Evolutionary conservation across 768 basidiomycete genomes (phyloP).

Genomic region (Saitozyma sp.): DNA sequence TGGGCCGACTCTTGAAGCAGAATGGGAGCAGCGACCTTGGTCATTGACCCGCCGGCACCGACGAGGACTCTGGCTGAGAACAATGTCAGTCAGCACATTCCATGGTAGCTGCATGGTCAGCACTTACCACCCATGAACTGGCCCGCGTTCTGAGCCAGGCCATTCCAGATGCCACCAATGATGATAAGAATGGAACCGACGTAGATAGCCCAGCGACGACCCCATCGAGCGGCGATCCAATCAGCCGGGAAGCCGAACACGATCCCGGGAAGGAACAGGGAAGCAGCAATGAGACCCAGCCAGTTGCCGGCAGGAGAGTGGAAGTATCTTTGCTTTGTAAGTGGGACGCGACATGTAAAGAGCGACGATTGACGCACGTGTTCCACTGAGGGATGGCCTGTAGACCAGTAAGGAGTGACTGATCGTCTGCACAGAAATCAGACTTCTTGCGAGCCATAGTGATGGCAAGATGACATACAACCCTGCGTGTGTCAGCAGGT

Average conservation of each 20-base stretch:
- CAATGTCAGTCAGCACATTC: not conserved
- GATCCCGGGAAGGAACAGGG: conserved; percentile 10
- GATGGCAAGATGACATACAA: conserved; percentile 4
- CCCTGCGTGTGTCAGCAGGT: conserved; percentile 5
- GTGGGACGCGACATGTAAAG: no score
- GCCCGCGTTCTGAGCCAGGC: conserved; percentile 1
- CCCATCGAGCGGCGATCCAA: conserved; percentile 8
- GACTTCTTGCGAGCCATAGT: not conserved
- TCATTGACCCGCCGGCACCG: conserved; percentile 16
- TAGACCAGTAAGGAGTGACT: conserved; percentile 28
- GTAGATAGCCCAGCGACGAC: conserved; percentile 5
- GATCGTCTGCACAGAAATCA: conserved; percentile 6
- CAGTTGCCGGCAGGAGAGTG: conserved; percentile 18
- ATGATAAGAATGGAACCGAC: conserved; percentile 11
- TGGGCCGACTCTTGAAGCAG: conserved; percentile 34
- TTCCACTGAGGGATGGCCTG: conserved; percentile 32
- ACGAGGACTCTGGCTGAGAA: conserved; percentile 18
- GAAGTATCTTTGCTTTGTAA: conserved; percentile 10
- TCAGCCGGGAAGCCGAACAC: not conserved
- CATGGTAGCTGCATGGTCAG: not conserved
- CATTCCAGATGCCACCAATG: conserved; percentile 7
- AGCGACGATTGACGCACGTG: conserved; percentile 5
- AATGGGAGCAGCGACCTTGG: conserved; percentile 26
- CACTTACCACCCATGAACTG: conserved; percentile 5
- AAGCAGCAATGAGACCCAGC: conserved; percentile 28